These are phyloP conservation scores for Aspergillus fischeri DNA, from an alignment of 2,329 filamentous ascomycete genomes.

Conservation along the genomic window DNA sequence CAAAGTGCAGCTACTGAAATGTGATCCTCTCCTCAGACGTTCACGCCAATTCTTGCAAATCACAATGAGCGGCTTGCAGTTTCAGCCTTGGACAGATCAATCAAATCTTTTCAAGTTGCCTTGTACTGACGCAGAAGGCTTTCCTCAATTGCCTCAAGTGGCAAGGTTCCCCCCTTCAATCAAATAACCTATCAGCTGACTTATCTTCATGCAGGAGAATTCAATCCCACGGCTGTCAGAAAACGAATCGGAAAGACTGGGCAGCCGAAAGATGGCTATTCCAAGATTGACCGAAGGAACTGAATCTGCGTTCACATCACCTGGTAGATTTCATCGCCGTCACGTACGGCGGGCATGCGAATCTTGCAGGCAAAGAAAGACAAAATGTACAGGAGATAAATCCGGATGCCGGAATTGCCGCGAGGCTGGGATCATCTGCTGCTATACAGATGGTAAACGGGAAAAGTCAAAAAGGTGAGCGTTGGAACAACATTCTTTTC, in stretches of 20 bases:
- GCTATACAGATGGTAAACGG: constrained; percentile 45
- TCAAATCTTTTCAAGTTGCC: constrained; percentile 28
- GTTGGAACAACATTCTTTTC: neutral
- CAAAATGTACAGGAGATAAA: constrained; percentile 44
- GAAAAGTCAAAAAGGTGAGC: constrained; percentile 43
- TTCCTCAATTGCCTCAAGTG: constrained; percentile 25
- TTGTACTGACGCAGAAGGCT: constrained; percentile 28
- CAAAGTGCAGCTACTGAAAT: neutral
- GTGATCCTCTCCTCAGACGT: neutral
- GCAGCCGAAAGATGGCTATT: constrained; percentile 33
- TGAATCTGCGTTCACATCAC: constrained; percentile 30
- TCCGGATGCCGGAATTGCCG: constrained; percentile 42
- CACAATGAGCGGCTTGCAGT: constrained; percentile 27
- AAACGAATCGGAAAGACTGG: constrained; percentile 19
- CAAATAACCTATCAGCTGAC: neutral
- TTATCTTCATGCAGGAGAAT: constrained; percentile 19
- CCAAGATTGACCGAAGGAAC: constrained; percentile 32
- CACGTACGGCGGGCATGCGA: constrained; percentile 42
- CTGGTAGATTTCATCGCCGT: constrained; percentile 33
- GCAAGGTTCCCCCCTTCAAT: constrained; percentile 14
- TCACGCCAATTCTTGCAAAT: neutral
- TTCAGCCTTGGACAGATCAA: constrained; percentile 29
- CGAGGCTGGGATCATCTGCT: constrained; percentile 41
- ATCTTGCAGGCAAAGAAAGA: constrained; percentile 44
- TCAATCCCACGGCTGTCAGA: constrained; percentile 17